phyloP scores from a whole-genome alignment of 805 yeast genomes.

The Kazachstania viticola region DNA sequence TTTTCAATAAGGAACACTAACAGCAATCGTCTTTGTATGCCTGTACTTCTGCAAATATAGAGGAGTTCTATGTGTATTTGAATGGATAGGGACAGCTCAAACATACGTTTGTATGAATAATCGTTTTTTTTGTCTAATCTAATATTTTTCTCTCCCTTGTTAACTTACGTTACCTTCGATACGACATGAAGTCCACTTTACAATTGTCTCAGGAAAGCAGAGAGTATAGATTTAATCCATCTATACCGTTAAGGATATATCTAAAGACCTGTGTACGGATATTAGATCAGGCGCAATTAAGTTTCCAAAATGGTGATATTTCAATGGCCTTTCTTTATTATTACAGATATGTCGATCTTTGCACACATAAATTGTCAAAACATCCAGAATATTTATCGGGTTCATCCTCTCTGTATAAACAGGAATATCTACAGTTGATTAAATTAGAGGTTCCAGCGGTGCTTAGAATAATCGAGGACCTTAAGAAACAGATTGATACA shows the following conservation, averaged over 20 bases:
- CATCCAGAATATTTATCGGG: constrained; percentile 16
- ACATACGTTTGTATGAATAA: no score
- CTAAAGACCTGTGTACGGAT: constrained; percentile 38
- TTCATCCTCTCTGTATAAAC: constrained; percentile 6
- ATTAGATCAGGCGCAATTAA: constrained; percentile 33
- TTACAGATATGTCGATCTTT: constrained; percentile 44
- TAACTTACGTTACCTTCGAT: no score
- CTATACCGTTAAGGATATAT: constrained; percentile 43
- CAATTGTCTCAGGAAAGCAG: constrained; percentile 34
- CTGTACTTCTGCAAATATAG: no score
- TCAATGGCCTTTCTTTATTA: constrained; percentile 46
- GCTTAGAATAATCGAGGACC: constrained; percentile 19
- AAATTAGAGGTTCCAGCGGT: constrained; percentile 26
- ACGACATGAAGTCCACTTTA: constrained; percentile 5
- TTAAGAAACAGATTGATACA: constrained; percentile 14
- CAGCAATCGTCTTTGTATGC: no score
- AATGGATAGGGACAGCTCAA: no score
- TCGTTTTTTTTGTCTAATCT: no score
- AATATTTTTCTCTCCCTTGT: no score
- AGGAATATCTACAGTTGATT: constrained; percentile 18
- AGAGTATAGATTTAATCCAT: constrained; percentile 41
- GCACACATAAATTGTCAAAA: constrained; percentile 19
- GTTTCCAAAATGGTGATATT: constrained; percentile 28
- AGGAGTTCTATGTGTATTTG: no score
- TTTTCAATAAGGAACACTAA: no score